Evolutionary conservation across 768 basidiomycete species (phyloP), one percentile per base, ranked within the genome.

Genomic region (Amanita molliuscula): DNA sequence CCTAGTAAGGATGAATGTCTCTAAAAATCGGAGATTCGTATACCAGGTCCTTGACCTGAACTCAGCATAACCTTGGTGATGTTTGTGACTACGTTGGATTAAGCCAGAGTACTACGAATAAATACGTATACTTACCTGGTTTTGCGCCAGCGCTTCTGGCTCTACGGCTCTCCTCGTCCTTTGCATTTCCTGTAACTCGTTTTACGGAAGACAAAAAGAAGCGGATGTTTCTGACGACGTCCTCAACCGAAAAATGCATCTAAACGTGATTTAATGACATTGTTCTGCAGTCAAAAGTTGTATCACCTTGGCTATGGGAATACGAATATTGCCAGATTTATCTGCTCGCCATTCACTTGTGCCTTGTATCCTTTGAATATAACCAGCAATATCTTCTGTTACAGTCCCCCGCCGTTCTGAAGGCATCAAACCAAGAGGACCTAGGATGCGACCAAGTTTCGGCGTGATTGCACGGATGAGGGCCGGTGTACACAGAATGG

Each of bases 381-480:
- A 94, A 10, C 81, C 81, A 11, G 75, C 82, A 36, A 97, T 73
- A 53, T 97, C 90, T 44, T 92, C 88, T 1, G 90, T 89, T 16
- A 98, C 95, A 1, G 94, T 94, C 4, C 96, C 96, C 51, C 93
- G 77, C 63, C 93, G 82, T 54, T 86, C 89, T 6, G 88, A 87
- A 9, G 96, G 96, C 94, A 99, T 96, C 40, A 98, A 69, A 50
- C 95, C 95, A 47, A 89, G 80, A 36, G 92, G 94, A 58, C 95
- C 81, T 67, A 67, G 88, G 70, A 65, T 85, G 67, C 68, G 88
- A 68, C 64, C 93, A 2, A 98, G 75, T 59, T 78, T 82, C 4
- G 86, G 81, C 10, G 85, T 83, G 54, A 98, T 88, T 28, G 81
- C 67, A 40, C 80, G 77, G 48, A 92, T 78, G 59, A 95, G 79